Percentiles rank a stretch among this genome's conserved stretches.
Evolutionary conservation across 1,139 yeast genomes (phyloP).

Genomic region (Magnusiomyces fungicola): DNA sequence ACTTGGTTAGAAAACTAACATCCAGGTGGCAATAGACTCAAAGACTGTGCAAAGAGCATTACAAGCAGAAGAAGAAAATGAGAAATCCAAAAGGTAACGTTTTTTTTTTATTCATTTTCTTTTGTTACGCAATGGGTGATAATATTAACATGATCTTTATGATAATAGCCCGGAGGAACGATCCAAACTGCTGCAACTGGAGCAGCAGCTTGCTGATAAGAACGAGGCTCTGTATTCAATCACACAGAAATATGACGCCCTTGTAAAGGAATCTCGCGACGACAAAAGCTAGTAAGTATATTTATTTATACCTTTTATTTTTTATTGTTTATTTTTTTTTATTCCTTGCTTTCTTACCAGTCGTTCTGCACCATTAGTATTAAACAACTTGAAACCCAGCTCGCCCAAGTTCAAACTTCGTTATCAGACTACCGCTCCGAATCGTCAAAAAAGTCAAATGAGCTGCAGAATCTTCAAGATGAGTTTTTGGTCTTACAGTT

Average conservation of each 20-base stretch:
- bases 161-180: constrained; percentile 1
- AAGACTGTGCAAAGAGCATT: constrained; percentile 16
- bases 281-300: constrained; percentile 9
- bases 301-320: not conserved
- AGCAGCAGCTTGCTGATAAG: constrained; percentile 13
- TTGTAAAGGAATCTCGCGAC: not conserved
- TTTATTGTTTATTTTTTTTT: not conserved
- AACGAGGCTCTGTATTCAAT: constrained; percentile 8
- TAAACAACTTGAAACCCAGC: constrained; percentile 9
- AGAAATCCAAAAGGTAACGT: constrained; percentile 9
- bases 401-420: constrained; percentile 1
- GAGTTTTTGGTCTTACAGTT: constrained; percentile 63
- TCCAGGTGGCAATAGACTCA: constrained; percentile 9
- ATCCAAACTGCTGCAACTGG: constrained; percentile 1
- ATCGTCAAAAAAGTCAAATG: constrained; percentile 30
- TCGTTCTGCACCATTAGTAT: constrained; percentile 4
- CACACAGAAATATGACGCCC: constrained; percentile 4
- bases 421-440: constrained; percentile 22
- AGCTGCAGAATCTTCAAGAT: constrained; percentile 59
- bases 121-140: not conserved
- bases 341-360: not conserved
- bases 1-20: too few species aligned
- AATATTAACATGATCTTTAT: not conserved
- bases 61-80: constrained; percentile 11
- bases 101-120: not conserved